These are phyloP conservation scores for Knufia fluminis DNA, from an alignment of 2,329 filamentous ascomycete species.

Conservation along the genomic window DNA sequence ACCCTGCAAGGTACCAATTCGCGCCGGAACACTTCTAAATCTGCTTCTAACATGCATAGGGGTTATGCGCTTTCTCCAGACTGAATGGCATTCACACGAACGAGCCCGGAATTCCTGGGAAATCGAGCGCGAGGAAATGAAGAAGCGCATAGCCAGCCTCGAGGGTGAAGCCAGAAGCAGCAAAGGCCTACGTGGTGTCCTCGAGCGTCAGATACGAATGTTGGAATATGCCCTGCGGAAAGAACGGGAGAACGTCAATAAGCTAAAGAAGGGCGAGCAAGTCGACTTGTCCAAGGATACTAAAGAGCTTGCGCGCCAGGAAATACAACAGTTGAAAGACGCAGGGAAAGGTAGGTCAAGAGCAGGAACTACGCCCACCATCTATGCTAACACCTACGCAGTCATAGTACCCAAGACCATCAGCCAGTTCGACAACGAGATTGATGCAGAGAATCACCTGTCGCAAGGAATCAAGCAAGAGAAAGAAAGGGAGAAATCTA, in stretches of 20 bases:
- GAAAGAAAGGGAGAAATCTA: conserved; percentile 52
- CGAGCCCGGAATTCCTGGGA: conserved; percentile 97
- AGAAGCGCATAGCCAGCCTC: conserved; percentile 85
- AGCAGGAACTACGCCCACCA: not conserved
- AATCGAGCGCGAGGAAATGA: conserved; percentile 98
- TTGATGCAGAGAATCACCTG: conserved; percentile 33
- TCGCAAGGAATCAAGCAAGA: conserved; percentile 47
- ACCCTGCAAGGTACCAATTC: conserved; percentile 20
- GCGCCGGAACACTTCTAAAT: not conserved
- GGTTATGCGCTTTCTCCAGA: conserved; percentile 98
- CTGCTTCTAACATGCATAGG: conserved; percentile 42
- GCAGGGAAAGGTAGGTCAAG: conserved; percentile 31
- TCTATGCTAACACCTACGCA: conserved; percentile 11
- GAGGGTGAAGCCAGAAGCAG: conserved; percentile 82
- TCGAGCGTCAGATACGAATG: conserved; percentile 84
- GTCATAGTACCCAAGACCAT: conserved; percentile 15
- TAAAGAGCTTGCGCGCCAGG: conserved; percentile 39
- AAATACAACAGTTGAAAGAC: conserved; percentile 34
- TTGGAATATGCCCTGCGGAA: conserved; percentile 81
- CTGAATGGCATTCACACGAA: conserved; percentile 98
- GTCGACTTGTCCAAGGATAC: conserved; percentile 38
- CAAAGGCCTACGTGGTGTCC: conserved; percentile 77
- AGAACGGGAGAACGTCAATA: conserved; percentile 62
- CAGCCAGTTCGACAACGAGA: conserved; percentile 42
- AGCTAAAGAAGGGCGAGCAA: conserved; percentile 42